Percentiles rank a stretch among this genome's conserved stretches.
phyloP scores from a whole-genome alignment of 1,284 basidiomycete species.

The Fomitopsis pinicola region DNA sequence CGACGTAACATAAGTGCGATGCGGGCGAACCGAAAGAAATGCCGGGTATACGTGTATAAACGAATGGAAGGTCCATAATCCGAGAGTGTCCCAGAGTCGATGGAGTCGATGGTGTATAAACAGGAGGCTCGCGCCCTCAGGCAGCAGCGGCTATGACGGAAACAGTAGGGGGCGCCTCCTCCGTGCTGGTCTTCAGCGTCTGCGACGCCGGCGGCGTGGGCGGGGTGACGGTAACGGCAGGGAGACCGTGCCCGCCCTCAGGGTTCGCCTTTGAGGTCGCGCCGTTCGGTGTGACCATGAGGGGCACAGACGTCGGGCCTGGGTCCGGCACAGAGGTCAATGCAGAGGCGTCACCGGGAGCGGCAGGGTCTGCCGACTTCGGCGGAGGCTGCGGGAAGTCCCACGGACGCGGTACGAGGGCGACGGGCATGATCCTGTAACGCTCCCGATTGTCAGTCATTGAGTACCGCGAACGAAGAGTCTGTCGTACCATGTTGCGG shows the following conservation, averaged over 20 bases:
- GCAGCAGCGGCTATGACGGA: neutral
- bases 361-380: constrained; percentile 4
- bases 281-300: constrained; percentile 8
- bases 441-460: neutral
- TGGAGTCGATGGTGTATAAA: neutral
- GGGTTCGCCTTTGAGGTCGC: constrained; percentile 11
- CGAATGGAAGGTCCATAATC: neutral
- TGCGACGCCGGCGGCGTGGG: constrained; percentile 24
- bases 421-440: constrained; percentile 69
- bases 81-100: neutral
- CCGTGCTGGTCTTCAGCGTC: constrained; percentile 6
- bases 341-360: constrained; percentile 3
- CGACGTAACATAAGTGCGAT: neutral
- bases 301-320: constrained; percentile 5
- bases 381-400: constrained; percentile 54
- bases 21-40: neutral
- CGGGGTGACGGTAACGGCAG: constrained; percentile 24
- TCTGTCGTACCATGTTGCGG: constrained; percentile 64
- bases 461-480: neutral
- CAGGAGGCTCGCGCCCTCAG: neutral
- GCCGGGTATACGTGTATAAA: neutral
- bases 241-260: constrained; percentile 15
- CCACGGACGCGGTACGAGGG: constrained; percentile 72
- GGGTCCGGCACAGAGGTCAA: constrained; percentile 10
- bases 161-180: neutral